These are phyloP conservation scores for Phialocephala subalpina DNA, from an alignment of 2,329 filamentous ascomycete species.

Conservation along the genomic window DNA sequence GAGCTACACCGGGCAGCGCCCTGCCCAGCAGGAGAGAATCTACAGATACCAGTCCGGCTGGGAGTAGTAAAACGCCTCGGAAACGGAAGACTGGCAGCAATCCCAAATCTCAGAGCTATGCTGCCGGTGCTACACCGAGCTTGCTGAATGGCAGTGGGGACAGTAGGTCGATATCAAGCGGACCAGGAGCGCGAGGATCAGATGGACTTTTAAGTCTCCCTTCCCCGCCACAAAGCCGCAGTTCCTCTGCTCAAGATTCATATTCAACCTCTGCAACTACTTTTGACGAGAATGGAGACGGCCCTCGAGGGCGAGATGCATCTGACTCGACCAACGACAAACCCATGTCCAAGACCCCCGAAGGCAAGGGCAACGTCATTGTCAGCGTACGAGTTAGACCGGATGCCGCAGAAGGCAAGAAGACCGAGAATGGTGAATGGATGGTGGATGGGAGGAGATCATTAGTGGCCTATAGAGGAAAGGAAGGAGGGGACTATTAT, in stretches of 20 bases:
- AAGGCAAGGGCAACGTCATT: constrained; percentile 92
- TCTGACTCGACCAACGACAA: constrained; percentile 42
- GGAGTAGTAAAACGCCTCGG: constrained; percentile 32
- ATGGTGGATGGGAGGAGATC: constrained; percentile 86
- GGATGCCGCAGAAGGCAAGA: constrained; percentile 69
- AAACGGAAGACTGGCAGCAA: constrained; percentile 44
- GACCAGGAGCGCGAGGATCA: constrained; percentile 69
- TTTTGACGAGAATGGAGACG: constrained; percentile 80
- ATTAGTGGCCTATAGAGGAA: constrained; percentile 83
- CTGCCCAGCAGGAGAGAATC: constrained; percentile 35
- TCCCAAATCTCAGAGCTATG: constrained; percentile 44
- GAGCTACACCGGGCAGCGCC: constrained; percentile 39
- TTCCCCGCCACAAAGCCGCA: constrained; percentile 87
- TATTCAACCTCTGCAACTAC: constrained; percentile 91
- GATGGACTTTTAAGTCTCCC: constrained; percentile 80
- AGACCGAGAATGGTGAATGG: constrained; percentile 80
- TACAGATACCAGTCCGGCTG: constrained; percentile 34
- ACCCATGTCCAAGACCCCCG: constrained; percentile 59
- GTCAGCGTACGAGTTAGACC: constrained; percentile 95
- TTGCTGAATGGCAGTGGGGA: constrained; percentile 82
- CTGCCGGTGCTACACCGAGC: constrained; percentile 66
- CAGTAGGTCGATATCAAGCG: constrained; percentile 73
- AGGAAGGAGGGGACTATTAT: constrained; percentile 89
- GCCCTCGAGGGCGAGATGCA: constrained; percentile 44
- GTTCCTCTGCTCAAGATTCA: constrained; percentile 90